Evolutionary conservation across 2,329 filamentous ascomycete genomes (phyloP), one percentile per base, ranked within the genome.

Genomic region (Scedosporium aurantiacum): DNA sequence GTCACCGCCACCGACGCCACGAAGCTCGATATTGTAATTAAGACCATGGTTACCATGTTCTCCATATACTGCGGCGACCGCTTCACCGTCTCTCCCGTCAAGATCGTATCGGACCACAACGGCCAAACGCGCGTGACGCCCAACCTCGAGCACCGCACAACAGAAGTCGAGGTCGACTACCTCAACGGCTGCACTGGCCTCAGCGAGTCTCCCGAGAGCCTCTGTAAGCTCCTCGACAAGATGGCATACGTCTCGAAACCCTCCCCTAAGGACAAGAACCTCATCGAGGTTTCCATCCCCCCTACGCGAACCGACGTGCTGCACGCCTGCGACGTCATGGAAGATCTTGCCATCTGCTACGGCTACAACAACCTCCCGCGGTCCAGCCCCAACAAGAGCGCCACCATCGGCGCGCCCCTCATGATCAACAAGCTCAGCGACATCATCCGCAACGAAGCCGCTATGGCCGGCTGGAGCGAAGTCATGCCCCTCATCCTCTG

Each of bases 11-110:
- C 91, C 47, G 94, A 99, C 73, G 87, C 89, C 71, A 99, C 95
- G 28, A 99, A 99, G 79, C 83, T 97, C 54, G 92, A 97, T 68
- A 90, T 99, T 66, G 93, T 97, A 64, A 90, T 89, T 76, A 91
- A 96, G 73, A 96, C 97, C 71, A 87, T 99, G 73, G 90, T 96
- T 50, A 85, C 93, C 69, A 99, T 99, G 93, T 99, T 99, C 81
- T 95, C 90, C 55, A 83, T 87, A 70, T 96, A 97, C 77, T 92
- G 90, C 70, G 82, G 83, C 21, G 90, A 97, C 70, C 85, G 86
- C 27, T 97, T 94, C 83, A 94, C 91, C 59, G 85, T 99, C 67
- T 94, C 99, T 75, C 92, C 94, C 4, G 86, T 99, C 68, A 87
- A 93, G 74, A 90, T 99, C 69, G 82, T 94, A 63, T 97, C 94